Conservation (phyloP, 306 rosid genomes). For the Castanospermum australe region DNA sequence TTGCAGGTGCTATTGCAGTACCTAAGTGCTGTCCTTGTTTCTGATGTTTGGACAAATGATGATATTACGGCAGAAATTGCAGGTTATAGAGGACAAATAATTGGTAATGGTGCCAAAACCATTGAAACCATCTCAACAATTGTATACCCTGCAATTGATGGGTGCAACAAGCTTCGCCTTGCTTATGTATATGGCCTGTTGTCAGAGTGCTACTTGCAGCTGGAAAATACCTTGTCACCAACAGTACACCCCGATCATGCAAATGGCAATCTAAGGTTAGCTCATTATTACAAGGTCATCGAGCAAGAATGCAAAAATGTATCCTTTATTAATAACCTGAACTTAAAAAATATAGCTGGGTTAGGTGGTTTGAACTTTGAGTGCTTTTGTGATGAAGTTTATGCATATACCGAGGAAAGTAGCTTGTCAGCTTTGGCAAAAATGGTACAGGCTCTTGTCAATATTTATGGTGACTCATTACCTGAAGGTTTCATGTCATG, state of each 20-base stretch:
- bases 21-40: slow-evolving; percentile 72
- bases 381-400: slow-evolving; percentile 71
- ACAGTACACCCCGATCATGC: slow-evolving; percentile 47
- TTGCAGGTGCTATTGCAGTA: slow-evolving; percentile 75
- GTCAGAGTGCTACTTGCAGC: slow-evolving; percentile 74
- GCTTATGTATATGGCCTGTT: slow-evolving; percentile 70
- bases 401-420: slow-evolving; percentile 56
- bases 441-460: slow-evolving; percentile 66
- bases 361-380: slow-evolving; percentile 72
- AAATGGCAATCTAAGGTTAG: slow-evolving; percentile 49
- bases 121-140: slow-evolving; percentile 62
- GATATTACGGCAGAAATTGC: slow-evolving; percentile 76
- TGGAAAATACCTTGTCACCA: slow-evolving; percentile 62
- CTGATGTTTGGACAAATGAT: slow-evolving; percentile 87
- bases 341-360: slow-evolving; percentile 94
- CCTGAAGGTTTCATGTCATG: slow-evolving; percentile 77
- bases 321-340: slow-evolving; percentile 56
- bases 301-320: slow-evolving; percentile 81
- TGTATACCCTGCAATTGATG: slow-evolving; percentile 84
- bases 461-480: slow-evolving; percentile 49
- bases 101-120: slow-evolving; percentile 58
- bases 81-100: slow-evolving; percentile 57
- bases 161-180: slow-evolving; percentile 85
- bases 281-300: slow-evolving; percentile 63
- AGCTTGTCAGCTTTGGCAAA: slow-evolving; percentile 80